These are phyloP conservation scores for Apocynum venetum DNA, from an alignment of 257 asterid species.

Conservation along the genomic window DNA sequence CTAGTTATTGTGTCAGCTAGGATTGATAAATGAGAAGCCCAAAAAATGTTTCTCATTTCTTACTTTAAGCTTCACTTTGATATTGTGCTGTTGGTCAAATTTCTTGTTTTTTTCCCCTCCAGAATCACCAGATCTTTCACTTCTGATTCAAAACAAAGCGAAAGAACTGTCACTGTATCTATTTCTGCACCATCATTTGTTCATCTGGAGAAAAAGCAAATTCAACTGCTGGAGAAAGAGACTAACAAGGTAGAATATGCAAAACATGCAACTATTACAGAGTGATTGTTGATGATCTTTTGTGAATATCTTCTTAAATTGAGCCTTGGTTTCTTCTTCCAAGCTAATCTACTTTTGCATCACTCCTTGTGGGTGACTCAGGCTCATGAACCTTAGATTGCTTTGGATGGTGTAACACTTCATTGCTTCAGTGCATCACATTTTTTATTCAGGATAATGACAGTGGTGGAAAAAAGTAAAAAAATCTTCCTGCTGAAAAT, in stretches of 20 bases:
- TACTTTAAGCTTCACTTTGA: background rate
- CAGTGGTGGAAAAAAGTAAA: background rate
- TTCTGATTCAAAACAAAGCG: constrained; percentile 76
- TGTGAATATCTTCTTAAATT: background rate
- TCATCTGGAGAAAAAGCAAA: constrained; percentile 43
- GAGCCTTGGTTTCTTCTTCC: background rate
- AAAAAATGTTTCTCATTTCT: background rate
- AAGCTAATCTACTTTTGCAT: background rate
- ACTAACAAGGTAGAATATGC: constrained; percentile 51
- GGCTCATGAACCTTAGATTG: constrained; percentile 1
- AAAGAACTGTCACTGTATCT: constrained; percentile 40
- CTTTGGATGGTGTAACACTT: background rate
- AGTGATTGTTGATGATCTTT: background rate
- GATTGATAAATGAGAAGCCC: background rate
- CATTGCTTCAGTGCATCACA: background rate
- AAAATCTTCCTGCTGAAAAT: background rate
- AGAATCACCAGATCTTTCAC: constrained; percentile 82
- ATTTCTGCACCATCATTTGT: constrained; percentile 66
- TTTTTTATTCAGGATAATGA: background rate
- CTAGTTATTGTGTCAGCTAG: background rate
- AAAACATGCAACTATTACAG: background rate
- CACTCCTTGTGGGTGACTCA: background rate
- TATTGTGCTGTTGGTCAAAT: background rate
- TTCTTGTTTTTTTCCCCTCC: constrained; percentile 13
- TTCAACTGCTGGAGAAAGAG: constrained; percentile 59